These are phyloP conservation scores for Alternaria infectoria DNA, from an alignment of 2,329 filamentous ascomycete species.

Conservation along the genomic window DNA sequence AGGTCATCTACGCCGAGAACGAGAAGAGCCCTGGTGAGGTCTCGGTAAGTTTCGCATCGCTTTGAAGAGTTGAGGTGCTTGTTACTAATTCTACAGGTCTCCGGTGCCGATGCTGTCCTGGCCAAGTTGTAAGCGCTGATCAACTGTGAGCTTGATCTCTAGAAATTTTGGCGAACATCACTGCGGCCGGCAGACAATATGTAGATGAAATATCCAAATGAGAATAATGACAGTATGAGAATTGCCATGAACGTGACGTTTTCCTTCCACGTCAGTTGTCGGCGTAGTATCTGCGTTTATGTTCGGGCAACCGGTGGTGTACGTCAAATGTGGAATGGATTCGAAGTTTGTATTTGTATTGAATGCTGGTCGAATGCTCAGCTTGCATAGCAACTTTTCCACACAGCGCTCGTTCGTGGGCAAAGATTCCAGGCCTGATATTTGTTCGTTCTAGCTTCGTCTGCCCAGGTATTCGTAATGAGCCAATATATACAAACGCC, in stretches of 20 bases:
- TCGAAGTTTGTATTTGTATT: constrained; percentile 14
- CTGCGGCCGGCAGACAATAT: not conserved
- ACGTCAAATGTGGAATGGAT: not conserved
- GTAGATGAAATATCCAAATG: not conserved
- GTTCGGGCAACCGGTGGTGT: not conserved
- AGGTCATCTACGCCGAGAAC: constrained; percentile 79
- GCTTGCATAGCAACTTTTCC: constrained; percentile 10
- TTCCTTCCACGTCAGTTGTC: not conserved
- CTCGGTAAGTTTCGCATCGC: constrained; percentile 41
- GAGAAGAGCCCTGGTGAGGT: constrained; percentile 64
- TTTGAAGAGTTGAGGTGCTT: not conserved
- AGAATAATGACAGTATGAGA: constrained; percentile 1
- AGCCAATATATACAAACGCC: constrained; percentile 16
- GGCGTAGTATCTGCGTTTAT: not conserved
- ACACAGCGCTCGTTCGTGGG: constrained; percentile 1
- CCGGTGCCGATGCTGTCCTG: constrained; percentile 55
- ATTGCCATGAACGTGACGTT: not conserved
- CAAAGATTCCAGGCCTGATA: not conserved
- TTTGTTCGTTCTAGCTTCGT: constrained; percentile 1
- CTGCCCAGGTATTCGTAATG: constrained; percentile 2
- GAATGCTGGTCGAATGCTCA: constrained; percentile 18
- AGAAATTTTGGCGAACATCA: not conserved
- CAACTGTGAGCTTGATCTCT: not conserved
- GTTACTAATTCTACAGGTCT: constrained; percentile 50
- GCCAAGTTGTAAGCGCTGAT: constrained; percentile 51